Conservation (phyloP, 805 yeast genomes). For the Saccharomycopsis sp. region DNA sequence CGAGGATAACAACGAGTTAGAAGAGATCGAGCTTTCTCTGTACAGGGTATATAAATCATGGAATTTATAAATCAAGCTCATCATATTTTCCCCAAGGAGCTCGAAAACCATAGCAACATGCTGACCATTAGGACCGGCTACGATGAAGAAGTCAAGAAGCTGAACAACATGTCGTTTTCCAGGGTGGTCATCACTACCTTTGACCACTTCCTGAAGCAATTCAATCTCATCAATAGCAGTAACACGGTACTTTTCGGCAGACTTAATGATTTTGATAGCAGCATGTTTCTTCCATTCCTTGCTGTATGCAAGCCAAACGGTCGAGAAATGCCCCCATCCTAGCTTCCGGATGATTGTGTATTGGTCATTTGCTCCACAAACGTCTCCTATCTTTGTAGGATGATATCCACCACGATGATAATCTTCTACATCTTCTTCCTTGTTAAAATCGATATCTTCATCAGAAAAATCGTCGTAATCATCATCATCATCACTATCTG, state of each 20-base stretch:
- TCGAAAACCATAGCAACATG: constrained; percentile 98
- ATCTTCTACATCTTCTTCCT: constrained; percentile 83
- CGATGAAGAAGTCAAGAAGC: constrained; percentile 76
- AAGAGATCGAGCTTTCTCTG: background rate
- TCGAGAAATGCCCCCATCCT: constrained; percentile 99
- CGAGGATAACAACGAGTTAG: background rate
- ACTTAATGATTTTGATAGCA: constrained; percentile 89
- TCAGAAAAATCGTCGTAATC: constrained; percentile 35
- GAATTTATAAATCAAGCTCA: constrained; percentile 73
- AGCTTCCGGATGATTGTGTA: constrained; percentile 80
- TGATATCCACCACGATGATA: constrained; percentile 94
- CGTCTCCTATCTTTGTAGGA: constrained; percentile 86
- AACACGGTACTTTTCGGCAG: constrained; percentile 85
- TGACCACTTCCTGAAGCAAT: constrained; percentile 59
- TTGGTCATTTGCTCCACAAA: constrained; percentile 58
- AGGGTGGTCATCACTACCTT: constrained; percentile 59
- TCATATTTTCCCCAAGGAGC: constrained; percentile 87
- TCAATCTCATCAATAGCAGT: constrained; percentile 93
- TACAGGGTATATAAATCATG: constrained; percentile 29
- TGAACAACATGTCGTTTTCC: constrained; percentile 80
- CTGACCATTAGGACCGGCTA: constrained; percentile 83
- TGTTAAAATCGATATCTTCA: constrained; percentile 32
- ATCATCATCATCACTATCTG: constrained; percentile 16
- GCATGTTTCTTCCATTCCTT: constrained; percentile 53
- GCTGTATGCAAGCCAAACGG: constrained; percentile 84